Evolutionary conservation across 2,329 filamentous ascomycete genomes (phyloP).

Genomic region (Pseudogymnoascus sp.): DNA sequence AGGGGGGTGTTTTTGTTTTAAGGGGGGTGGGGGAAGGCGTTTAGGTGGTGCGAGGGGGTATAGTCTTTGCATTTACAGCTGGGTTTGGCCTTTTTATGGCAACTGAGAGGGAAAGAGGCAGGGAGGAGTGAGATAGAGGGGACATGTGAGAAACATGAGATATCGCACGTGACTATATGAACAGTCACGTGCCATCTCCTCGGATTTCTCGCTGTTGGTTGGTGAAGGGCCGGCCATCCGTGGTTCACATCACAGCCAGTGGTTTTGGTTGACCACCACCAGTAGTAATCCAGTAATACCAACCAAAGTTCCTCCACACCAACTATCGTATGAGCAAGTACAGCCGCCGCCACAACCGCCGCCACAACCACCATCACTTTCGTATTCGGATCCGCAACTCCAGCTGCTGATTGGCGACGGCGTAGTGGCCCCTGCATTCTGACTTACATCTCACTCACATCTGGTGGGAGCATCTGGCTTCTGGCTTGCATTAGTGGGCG

Average conservation of each 20-base stretch:
- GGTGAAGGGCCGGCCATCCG: neutral
- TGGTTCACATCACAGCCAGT: neutral
- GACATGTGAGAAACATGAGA: neutral
- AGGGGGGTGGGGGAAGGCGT: neutral
- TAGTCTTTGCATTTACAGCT: neutral
- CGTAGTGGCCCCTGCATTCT: neutral
- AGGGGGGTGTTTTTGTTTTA: conserved; percentile 31
- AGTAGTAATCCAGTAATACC: neutral
- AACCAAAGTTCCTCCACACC: neutral
- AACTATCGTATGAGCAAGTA: neutral
- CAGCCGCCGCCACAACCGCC: neutral
- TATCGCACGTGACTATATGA: neutral
- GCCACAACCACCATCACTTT: neutral
- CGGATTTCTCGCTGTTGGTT: neutral
- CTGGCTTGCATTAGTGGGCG: neutral
- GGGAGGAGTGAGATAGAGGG: neutral
- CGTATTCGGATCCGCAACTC: neutral
- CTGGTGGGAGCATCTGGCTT: neutral
- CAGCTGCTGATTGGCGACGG: neutral
- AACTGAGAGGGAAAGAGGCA: neutral
- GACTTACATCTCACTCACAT: neutral
- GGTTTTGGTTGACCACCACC: neutral
- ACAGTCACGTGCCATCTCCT: neutral
- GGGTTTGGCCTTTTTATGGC: neutral
- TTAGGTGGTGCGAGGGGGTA: neutral